phyloP scores from a whole-genome alignment of 768 basidiomycete genomes.

The Chlorophyllum brunneum region DNA sequence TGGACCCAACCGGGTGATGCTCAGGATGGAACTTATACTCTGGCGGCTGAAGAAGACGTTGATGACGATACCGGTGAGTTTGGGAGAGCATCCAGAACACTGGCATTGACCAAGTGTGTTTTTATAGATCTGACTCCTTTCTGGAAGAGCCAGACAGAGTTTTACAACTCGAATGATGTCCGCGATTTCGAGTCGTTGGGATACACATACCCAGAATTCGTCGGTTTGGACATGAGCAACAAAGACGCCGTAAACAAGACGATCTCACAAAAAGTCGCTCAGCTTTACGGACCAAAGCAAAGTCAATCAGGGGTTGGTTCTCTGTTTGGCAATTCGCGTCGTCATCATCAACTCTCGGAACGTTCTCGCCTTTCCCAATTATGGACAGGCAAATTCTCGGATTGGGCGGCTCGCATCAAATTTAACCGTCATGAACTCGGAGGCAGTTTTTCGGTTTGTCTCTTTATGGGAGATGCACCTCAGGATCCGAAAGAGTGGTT shows the following conservation, averaged over 20 bases:
- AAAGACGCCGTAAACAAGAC: conserved; percentile 18
- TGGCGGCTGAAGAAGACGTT: conserved; percentile 19
- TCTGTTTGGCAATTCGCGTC: neutral
- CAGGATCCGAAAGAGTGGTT: conserved; percentile 35
- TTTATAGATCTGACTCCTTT: conserved; percentile 39
- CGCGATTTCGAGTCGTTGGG: conserved; percentile 23
- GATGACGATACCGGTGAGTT: conserved; percentile 24
- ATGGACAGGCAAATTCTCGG: conserved; percentile 18
- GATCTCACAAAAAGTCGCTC: conserved; percentile 25
- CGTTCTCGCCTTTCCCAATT: neutral
- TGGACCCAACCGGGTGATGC: conserved; percentile 28
- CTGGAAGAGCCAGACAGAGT: conserved; percentile 29
- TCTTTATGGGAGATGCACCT: conserved; percentile 44
- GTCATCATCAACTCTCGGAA: neutral
- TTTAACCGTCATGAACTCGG: conserved; percentile 41
- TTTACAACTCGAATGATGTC: conserved; percentile 32
- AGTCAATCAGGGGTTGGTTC: neutral
- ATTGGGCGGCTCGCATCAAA: conserved; percentile 41
- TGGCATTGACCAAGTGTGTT: neutral
- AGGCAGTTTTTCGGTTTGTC: conserved; percentile 37
- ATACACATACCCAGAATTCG: conserved; percentile 46
- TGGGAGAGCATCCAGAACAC: neutral
- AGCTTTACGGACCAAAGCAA: conserved; percentile 21
- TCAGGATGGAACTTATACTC: conserved; percentile 28
- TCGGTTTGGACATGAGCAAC: conserved; percentile 24